A percentile compares a stretch with the other conserved stretches of the same genome.
Conservation (phyloP, 495 filamentous ascomycete genomes). For the Tuber borchii region DNA sequence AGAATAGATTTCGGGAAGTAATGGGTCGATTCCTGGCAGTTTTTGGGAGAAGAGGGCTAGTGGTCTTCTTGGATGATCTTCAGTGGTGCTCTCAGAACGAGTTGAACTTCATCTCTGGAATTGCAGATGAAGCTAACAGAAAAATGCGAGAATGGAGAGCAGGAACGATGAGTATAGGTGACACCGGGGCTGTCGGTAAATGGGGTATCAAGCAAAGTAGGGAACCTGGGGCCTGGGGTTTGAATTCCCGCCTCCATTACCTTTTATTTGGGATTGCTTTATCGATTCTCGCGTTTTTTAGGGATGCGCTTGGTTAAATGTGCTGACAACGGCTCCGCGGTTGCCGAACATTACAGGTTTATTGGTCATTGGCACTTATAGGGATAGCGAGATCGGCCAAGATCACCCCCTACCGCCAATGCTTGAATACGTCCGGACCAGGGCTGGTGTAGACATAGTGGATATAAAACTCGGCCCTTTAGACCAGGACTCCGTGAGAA, state of each 20-base stretch:
- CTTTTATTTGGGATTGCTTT: slow-evolving; percentile 4
- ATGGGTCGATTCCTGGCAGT: slow-evolving; percentile 39
- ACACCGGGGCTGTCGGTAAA: slow-evolving; percentile 19
- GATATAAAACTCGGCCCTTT: slow-evolving; percentile 38
- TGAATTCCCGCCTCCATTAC: slow-evolving; percentile 8
- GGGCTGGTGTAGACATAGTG: slow-evolving; percentile 36
- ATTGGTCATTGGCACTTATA: slow-evolving; percentile 41
- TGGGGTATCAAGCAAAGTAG: slow-evolving; percentile 22
- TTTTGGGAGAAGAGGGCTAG: slow-evolving; percentile 39
- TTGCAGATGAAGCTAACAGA: slow-evolving; percentile 40
- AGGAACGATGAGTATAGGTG: slow-evolving; percentile 14
- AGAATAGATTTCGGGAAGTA: slow-evolving; percentile 39
- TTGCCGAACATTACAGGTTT: slow-evolving; percentile 27
- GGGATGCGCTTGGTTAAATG: slow-evolving; percentile 5
- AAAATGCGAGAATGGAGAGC: slow-evolving; percentile 38
- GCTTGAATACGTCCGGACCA: slow-evolving; percentile 38
- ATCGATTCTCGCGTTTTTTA: slow-evolving; percentile 13
- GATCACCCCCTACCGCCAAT: slow-evolving; percentile 40
- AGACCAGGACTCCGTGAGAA: slow-evolving; percentile 38
- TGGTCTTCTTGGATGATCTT: slow-evolving; percentile 40
- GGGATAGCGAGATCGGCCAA: slow-evolving; percentile 38
- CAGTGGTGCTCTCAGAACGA: slow-evolving; percentile 41
- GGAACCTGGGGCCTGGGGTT: slow-evolving; percentile 35
- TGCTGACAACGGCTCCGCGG: slow-evolving; percentile 21
- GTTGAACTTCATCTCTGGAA: slow-evolving; percentile 38